Evolutionary conservation across 1,284 basidiomycete genomes (phyloP), one percentile per base, ranked within the genome.

Genomic region (Marasmius oreades): DNA sequence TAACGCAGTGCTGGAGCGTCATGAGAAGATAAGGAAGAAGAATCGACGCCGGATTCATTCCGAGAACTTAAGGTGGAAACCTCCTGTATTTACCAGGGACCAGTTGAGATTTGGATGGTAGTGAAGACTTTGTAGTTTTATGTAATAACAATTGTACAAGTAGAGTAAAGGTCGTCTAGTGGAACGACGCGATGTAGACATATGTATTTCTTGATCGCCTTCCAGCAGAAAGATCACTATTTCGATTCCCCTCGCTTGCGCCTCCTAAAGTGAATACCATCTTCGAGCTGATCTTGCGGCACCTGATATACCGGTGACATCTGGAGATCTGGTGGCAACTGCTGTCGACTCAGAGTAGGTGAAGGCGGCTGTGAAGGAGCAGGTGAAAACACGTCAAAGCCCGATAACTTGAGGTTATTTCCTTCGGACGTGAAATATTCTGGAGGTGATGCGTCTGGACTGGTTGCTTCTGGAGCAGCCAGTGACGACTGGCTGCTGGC

Each of bases 81-180:
- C 97, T 54, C 93, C 92, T 3, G 87, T 91, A 23, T 95, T 95
- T 76, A 93, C 90, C 58, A 81, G 93, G 63, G 92, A 93, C 63
- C 93, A 95, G 72, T 77, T 95, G 55, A 82, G 93, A 55, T 95
- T 95, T 66, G 93, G 92, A 34, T 95, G 87, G 82, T 92, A 80
- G 69, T 59, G 20, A 22, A 46, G 39, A 16, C n/a, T 20, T 12
- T 55, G 22, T 48, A 31, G 20, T 50, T 16, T 50, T 42, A n/a
- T n/a, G n/a, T n/a, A n/a, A 42, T 8, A 42, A 42, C 39, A 8
- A 18, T n/a, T 42, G 28, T 31, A 14, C 12, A 48, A 12, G 24
- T 31, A 48, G 7, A n/a, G n/a, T n/a, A 10, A 31, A 31, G 28
- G 10, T 10, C 28, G 28, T 10, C 10, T 10, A 31, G 28, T 31